Percentiles rank a stretch among this genome's conserved stretches.
Conservation (phyloP, 805 yeast genomes). For the Metschnikowia gelsemii region DNA sequence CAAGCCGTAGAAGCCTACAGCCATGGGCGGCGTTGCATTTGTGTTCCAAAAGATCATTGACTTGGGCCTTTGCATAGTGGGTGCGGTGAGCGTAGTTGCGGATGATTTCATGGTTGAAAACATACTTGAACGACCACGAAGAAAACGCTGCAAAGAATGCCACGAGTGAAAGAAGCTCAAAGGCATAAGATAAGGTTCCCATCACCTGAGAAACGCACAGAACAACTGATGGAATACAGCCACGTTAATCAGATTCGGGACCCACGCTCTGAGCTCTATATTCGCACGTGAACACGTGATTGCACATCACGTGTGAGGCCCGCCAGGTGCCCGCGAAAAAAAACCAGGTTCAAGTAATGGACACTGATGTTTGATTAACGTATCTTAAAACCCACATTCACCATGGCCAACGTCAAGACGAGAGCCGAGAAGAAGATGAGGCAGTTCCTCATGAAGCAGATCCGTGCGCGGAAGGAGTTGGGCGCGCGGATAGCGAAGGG, state of each 20-base stretch:
- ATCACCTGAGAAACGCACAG: too few relatives aligned
- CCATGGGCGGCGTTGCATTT: slow-evolving; percentile 21
- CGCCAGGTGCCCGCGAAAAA: background rate
- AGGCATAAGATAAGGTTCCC: slow-evolving; percentile 1
- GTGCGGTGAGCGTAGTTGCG: slow-evolving; percentile 25
- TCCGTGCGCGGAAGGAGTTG: slow-evolving; percentile 41
- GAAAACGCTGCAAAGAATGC: slow-evolving; percentile 15
- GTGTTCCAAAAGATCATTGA: slow-evolving; percentile 26
- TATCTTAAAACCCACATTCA: slow-evolving; percentile 12
- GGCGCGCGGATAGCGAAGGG: slow-evolving; percentile 46
- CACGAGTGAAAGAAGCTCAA: slow-evolving; percentile 19
- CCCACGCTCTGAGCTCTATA: background rate
- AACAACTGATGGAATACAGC: too few relatives aligned
- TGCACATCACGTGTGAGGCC: background rate
- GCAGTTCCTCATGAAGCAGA: slow-evolving; percentile 45
- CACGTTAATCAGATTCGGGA: too few relatives aligned
- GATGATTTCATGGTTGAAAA: slow-evolving; percentile 28
- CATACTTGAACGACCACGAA: slow-evolving; percentile 23
- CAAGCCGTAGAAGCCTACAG: slow-evolving; percentile 18
- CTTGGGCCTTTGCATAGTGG: slow-evolving; percentile 22
- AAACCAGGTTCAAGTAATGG: too few relatives aligned
- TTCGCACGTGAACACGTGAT: background rate
- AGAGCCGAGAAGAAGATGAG: slow-evolving; percentile 49
- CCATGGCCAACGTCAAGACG: slow-evolving; percentile 37
- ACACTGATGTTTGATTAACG: too few relatives aligned